phyloP scores from a whole-genome alignment of 73 alveolate genomes.

The Urostyla sp. region DNA sequence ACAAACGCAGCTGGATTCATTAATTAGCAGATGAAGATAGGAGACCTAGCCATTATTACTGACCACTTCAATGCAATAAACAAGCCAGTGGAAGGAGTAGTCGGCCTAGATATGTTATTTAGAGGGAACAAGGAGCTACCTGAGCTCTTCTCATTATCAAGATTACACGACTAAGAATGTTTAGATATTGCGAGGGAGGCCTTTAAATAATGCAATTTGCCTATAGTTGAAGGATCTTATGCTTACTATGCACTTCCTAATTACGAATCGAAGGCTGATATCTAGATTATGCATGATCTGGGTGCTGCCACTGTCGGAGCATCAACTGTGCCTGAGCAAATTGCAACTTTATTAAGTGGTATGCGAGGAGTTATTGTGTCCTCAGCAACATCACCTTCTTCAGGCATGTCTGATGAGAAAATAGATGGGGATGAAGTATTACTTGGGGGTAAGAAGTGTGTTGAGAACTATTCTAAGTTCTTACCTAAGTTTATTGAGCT shows the following conservation, averaged over 20 bases:
- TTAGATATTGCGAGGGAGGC: slow-evolving; percentile 17
- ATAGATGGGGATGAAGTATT: slow-evolving; percentile 50
- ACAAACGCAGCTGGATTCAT: slow-evolving; percentile 58
- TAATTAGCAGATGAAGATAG: slow-evolving; percentile 34
- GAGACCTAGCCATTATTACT: slow-evolving; percentile 48
- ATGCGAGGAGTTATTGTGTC: slow-evolving; percentile 50
- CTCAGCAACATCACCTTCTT: slow-evolving; percentile 53
- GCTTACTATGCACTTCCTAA: slow-evolving; percentile 48
- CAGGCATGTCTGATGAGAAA: slow-evolving; percentile 44
- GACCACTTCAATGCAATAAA: slow-evolving; percentile 34
- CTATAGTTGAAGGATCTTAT: slow-evolving; percentile 30
- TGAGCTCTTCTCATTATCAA: neutral
- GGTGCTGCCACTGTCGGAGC: slow-evolving; percentile 62
- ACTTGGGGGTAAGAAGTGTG: slow-evolving; percentile 37
- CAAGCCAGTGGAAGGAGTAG: slow-evolving; percentile 47
- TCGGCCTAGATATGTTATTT: neutral
- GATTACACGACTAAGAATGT: slow-evolving; percentile 18
- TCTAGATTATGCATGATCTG: slow-evolving; percentile 46
- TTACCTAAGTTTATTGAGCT: slow-evolving; percentile 17
- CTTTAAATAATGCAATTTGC: slow-evolving; percentile 14
- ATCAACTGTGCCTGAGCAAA: slow-evolving; percentile 48
- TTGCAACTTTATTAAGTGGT: slow-evolving; percentile 40
- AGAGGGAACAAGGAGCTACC: slow-evolving; percentile 4
- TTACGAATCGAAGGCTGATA: slow-evolving; percentile 35
- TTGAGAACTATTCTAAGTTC: slow-evolving; percentile 20